Conservation (phyloP, 192 early-diverging fungal species). For the Coemansia sp. region DNA sequence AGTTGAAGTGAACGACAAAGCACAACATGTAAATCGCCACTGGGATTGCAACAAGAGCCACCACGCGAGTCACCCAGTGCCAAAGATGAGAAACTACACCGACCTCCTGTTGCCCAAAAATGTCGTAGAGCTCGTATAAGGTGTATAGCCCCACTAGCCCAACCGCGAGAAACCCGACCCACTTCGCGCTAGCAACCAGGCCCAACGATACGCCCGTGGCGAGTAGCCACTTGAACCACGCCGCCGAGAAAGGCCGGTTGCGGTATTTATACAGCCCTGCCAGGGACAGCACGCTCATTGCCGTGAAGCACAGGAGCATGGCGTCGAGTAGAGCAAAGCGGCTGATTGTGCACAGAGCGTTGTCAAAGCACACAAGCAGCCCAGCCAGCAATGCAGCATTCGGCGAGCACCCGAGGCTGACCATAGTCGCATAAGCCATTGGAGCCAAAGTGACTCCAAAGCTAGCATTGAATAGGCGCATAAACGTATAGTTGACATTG, state of each 20-base stretch:
- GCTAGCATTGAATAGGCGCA: conserved; percentile 85
- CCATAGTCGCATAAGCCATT: conserved; percentile 83
- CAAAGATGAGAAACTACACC: conserved; percentile 58
- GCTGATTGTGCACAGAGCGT: conserved; percentile 63
- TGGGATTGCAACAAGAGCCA: conserved; percentile 80
- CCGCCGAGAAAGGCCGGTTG: conserved; percentile 69
- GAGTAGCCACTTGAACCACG: conserved; percentile 89
- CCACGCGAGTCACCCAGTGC: conserved; percentile 85
- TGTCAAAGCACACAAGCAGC: conserved; percentile 76
- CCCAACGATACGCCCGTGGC: conserved; percentile 88
- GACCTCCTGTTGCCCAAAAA: conserved; percentile 74
- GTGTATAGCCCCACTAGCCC: conserved; percentile 91
- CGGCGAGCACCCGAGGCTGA: conserved; percentile 67
- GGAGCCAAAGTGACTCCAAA: conserved; percentile 90
- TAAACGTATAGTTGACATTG: conserved; percentile 77
- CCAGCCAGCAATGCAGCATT: conserved; percentile 72
- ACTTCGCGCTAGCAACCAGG: conserved; percentile 86
- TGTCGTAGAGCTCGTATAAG: conserved; percentile 88
- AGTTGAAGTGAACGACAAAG: conserved; percentile 86
- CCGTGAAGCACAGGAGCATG: conserved; percentile 90
- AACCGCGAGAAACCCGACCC: conserved; percentile 92
- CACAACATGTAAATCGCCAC: conserved; percentile 76
- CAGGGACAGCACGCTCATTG: conserved; percentile 64
- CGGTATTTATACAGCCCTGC: conserved; percentile 75
- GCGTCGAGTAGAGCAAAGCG: conserved; percentile 95